Evolutionary conservation across 768 basidiomycete genomes (phyloP).

Genomic region (Scleroderma citrinum): DNA sequence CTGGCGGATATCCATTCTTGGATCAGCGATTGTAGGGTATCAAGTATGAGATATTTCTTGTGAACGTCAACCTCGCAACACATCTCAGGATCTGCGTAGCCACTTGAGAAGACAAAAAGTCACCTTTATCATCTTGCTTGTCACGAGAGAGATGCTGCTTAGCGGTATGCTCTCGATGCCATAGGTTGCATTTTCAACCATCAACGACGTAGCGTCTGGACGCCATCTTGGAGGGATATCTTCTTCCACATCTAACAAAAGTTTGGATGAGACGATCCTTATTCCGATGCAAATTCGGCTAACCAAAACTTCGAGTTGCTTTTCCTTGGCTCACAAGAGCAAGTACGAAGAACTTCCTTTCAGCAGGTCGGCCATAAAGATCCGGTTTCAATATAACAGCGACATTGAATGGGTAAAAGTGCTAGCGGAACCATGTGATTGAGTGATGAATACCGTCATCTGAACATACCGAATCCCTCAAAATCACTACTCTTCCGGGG

Average conservation of each 20-base stretch:
- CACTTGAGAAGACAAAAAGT: background rate
- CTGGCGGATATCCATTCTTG: conserved; percentile 49
- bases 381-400: conserved; percentile 69
- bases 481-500: conserved; percentile 74
- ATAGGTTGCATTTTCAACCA: conserved; percentile 52
- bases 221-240: conserved; percentile 79
- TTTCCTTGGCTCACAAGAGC: conserved; percentile 62
- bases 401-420: conserved; percentile 63
- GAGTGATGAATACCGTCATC: background rate
- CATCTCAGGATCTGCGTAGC: background rate
- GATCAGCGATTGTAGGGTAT: conserved; percentile 48
- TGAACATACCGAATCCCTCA: conserved; percentile 72
- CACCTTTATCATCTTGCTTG: conserved; percentile 68
- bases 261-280: background rate
- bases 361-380: conserved; percentile 35
- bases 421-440: conserved; percentile 38
- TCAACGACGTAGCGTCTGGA: conserved; percentile 41
- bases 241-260: conserved; percentile 46
- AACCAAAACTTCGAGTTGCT: conserved; percentile 53
- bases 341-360: conserved; percentile 61
- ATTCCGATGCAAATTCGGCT: background rate
- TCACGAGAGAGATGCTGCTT: conserved; percentile 71
- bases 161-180: conserved; percentile 61
- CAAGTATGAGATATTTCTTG: conserved; percentile 55
- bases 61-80: conserved; percentile 59